A percentile compares a stretch with the other conserved stretches of the same genome.
Conservation (phyloP, 768 basidiomycete species). For the Macrolepiota fuliginosa region DNA sequence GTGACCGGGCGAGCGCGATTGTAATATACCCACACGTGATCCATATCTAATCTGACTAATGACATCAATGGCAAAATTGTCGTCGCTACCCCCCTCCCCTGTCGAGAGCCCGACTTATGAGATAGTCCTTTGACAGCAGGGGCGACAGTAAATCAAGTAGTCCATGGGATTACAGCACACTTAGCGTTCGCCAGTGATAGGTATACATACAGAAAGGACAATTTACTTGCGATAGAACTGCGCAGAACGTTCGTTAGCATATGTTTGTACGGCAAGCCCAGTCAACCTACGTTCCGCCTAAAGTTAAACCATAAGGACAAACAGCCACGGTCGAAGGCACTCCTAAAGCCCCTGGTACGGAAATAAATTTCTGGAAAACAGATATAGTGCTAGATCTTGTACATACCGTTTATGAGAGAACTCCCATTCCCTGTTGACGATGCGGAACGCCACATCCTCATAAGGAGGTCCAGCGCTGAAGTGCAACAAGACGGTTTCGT, state of each 20-base stretch:
- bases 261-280: constrained; percentile 12
- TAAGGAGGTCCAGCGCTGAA: constrained; percentile 98
- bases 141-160: too few species aligned
- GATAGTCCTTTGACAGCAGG: too few species aligned
- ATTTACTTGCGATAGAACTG: constrained; percentile 82
- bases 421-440: constrained; percentile 98
- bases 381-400: constrained; percentile 4
- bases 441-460: constrained; percentile 97
- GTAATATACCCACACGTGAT: constrained; percentile 20
- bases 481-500: constrained; percentile 89
- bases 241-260: constrained; percentile 14
- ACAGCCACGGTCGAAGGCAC: constrained; percentile 96
- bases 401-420: constrained; percentile 94
- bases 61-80: background rate
- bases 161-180: background rate
- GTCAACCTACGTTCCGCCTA: constrained; percentile 78
- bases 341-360: constrained; percentile 79
- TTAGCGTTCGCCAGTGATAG: background rate
- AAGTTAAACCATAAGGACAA: constrained; percentile 96
- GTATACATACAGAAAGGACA: background rate
- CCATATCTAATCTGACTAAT: constrained; percentile 13
- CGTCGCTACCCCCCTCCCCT: background rate
- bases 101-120: background rate
- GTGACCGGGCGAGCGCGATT: background rate
- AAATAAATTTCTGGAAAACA: constrained; percentile 6